Conservation (phyloP, 192 early-diverging fungal genomes). For the Coemansia pectinata region DNA sequence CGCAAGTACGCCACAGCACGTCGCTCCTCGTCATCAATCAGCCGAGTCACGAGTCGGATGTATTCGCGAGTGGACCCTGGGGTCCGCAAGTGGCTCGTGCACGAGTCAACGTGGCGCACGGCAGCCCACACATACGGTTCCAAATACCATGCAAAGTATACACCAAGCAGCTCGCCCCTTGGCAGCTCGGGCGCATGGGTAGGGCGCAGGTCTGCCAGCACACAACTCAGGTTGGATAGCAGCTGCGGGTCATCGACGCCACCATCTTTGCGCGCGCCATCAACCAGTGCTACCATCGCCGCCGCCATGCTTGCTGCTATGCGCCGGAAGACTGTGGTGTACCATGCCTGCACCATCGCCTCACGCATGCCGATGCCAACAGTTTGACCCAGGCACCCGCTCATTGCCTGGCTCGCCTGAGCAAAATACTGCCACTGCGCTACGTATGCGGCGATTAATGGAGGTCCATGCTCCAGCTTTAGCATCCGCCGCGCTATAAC, state of each 20-base stretch:
- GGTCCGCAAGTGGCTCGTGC: constrained; percentile 76
- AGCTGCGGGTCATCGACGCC: neutral
- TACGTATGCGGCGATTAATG: neutral
- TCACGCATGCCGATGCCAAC: neutral
- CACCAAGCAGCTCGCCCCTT: neutral
- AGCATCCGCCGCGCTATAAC: neutral
- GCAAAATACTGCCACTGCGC: neutral
- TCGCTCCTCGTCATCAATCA: constrained; percentile 67
- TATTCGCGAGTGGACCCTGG: constrained; percentile 86
- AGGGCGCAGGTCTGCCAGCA: neutral
- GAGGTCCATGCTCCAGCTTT: neutral
- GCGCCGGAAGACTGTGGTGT: neutral
- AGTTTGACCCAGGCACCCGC: neutral
- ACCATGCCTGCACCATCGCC: neutral
- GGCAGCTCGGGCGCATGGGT: neutral
- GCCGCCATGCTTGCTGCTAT: neutral
- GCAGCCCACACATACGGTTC: neutral
- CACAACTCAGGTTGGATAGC: neutral
- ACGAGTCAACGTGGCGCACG: constrained; percentile 64
- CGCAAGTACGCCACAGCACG: constrained; percentile 80
- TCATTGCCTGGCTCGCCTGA: neutral
- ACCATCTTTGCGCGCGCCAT: neutral
- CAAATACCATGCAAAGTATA: neutral
- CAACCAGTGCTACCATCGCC: neutral
- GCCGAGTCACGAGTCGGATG: constrained; percentile 82